These are phyloP conservation scores for Stemphylium beticola DNA, from an alignment of 2,329 filamentous ascomycete species.

Conservation along the genomic window DNA sequence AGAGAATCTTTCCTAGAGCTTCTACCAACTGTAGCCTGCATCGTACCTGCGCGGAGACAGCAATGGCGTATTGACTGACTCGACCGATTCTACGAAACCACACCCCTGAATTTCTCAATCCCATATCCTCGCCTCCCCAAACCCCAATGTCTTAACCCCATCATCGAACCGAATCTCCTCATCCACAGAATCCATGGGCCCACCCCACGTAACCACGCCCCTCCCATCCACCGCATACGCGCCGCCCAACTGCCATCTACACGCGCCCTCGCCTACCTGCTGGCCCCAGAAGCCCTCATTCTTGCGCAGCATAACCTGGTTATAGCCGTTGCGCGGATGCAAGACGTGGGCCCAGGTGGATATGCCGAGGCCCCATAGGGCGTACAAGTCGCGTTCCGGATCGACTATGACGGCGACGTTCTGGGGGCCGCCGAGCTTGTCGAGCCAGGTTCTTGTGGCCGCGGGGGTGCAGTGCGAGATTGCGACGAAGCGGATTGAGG, in stretches of 20 bases:
- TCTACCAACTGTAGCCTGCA: no score
- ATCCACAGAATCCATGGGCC: constrained; percentile 46
- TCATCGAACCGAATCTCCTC: constrained; percentile 40
- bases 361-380: constrained; percentile 65
- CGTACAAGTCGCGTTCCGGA: constrained; percentile 63
- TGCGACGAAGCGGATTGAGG: constrained; percentile 62
- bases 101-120: neutral
- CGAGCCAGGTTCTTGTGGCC: constrained; percentile 64
- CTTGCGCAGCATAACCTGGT: constrained; percentile 43
- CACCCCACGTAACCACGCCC: constrained; percentile 44
- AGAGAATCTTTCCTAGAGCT: no score
- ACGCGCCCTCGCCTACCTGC: constrained; percentile 43
- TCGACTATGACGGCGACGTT: constrained; percentile 63
- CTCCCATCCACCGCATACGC: constrained; percentile 42
- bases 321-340: constrained; percentile 45
- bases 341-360: constrained; percentile 44
- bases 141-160: constrained; percentile 40
- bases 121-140: constrained; percentile 12
- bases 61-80: no score
- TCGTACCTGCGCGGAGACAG: no score
- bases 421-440: constrained; percentile 64
- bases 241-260: constrained; percentile 46
- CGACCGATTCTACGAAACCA: neutral
- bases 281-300: constrained; percentile 46
- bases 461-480: constrained; percentile 64